Evolutionary conservation across 2,329 filamentous ascomycete genomes (phyloP).

Genomic region (Colletotrichum zoysiae): DNA sequence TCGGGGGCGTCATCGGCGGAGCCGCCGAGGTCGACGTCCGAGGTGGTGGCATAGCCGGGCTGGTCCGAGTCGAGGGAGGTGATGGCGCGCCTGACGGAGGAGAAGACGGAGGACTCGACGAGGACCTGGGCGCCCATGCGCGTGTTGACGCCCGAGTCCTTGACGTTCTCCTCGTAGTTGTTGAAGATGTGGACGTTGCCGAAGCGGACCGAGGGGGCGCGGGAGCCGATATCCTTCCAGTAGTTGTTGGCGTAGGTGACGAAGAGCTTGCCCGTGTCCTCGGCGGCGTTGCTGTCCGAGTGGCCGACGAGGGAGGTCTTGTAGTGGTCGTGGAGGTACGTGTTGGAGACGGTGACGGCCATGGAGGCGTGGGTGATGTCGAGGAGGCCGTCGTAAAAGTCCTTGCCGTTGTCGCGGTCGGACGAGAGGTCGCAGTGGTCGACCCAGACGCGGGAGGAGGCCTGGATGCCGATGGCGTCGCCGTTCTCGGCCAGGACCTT

Average conservation of each 20-base stretch:
- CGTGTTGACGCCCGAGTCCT: slow-evolving; percentile 65
- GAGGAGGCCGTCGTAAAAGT: slow-evolving; percentile 77
- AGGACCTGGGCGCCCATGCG: slow-evolving; percentile 69
- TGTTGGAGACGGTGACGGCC: slow-evolving; percentile 66
- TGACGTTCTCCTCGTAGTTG: slow-evolving; percentile 62
- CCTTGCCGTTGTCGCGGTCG: slow-evolving; percentile 71
- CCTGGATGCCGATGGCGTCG: slow-evolving; percentile 71
- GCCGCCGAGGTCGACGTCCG: slow-evolving; percentile 59
- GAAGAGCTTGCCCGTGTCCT: slow-evolving; percentile 72
- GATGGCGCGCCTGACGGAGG: slow-evolving; percentile 53
- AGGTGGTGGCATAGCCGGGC: slow-evolving; percentile 56
- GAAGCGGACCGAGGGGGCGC: slow-evolving; percentile 73
- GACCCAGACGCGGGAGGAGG: slow-evolving; percentile 72
- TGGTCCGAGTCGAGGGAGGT: slow-evolving; percentile 56
- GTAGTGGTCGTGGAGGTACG: slow-evolving; percentile 58
- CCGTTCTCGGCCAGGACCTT: slow-evolving; percentile 68
- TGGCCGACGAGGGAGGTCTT: slow-evolving; percentile 72
- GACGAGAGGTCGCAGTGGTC: slow-evolving; percentile 76
- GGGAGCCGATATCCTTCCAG: slow-evolving; percentile 74
- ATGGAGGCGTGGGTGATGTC: slow-evolving; percentile 74
- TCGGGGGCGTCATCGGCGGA: slow-evolving; percentile 61
- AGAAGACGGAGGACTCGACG: slow-evolving; percentile 67
- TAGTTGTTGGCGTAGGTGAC: slow-evolving; percentile 77
- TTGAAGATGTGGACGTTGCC: slow-evolving; percentile 71
- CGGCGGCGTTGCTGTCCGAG: slow-evolving; percentile 66